These are phyloP conservation scores for Aristolochia contorta DNA, from an alignment of 164 flowering plant genomes.

Conservation along the genomic window DNA sequence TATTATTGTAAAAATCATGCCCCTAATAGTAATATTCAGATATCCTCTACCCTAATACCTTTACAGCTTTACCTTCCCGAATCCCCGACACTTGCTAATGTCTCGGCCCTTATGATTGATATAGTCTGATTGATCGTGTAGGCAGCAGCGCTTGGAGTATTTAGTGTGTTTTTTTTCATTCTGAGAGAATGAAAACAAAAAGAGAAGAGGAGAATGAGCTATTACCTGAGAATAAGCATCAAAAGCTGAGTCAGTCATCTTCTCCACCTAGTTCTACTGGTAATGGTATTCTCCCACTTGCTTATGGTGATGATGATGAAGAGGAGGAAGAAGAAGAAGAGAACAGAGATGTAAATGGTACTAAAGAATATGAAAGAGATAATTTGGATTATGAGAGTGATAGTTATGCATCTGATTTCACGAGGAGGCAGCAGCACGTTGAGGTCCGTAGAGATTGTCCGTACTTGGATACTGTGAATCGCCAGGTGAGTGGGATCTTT, in stretches of 20 bases:
- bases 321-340: constrained; percentile 42
- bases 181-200: constrained; percentile 22
- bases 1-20: too few relatives aligned
- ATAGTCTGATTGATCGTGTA: too few relatives aligned
- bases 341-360: constrained; percentile 8
- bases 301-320: constrained; percentile 47
- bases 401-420: constrained; percentile 18
- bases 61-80: too few relatives aligned
- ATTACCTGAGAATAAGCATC: constrained; percentile 11
- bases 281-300: constrained; percentile 55
- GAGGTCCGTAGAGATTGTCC: constrained; percentile 89
- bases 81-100: too few relatives aligned
- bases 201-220: constrained; percentile 32
- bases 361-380: neutral
- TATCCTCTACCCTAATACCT: too few relatives aligned
- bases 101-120: too few relatives aligned
- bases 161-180: too few relatives aligned
- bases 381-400: constrained; percentile 27
- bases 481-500: constrained; percentile 43
- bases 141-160: too few relatives aligned
- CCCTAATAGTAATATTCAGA: too few relatives aligned
- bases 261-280: constrained; percentile 13
- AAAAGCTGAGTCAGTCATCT: constrained; percentile 19
- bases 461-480: constrained; percentile 94
- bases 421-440: constrained; percentile 24